Base-by-base conservation (phyloP, 2,329 filamentous ascomycete genomes). In the Colletotrichum navitas region DNA sequence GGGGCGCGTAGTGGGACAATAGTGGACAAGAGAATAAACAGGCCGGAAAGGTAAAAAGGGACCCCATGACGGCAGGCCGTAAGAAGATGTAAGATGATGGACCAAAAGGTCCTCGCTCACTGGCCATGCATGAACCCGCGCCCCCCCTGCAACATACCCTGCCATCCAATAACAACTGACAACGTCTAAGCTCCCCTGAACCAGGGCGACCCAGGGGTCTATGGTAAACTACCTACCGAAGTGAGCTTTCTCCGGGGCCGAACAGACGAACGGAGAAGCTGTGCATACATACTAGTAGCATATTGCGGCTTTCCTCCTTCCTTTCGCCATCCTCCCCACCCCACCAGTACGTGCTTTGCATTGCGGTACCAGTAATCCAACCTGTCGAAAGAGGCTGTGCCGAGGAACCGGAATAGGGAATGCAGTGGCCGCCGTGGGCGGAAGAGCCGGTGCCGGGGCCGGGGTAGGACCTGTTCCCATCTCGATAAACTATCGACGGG, bases 351-450 rank as follows among this genome's bases (percentile, higher is more conserved):
- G 36, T 4, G 39, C 39, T 18, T 41, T 47, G 21, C 24, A 34
- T 8, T 62, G 41, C 18, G 16, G 29, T 36, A 36, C n/a, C n/a
- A n/a, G 29, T 36, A 45, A 32, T 32, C 21, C 56, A 29, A 32
- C 18, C 18, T 32, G 11, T 43, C 41, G 6, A 39, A 11, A 26
- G 58, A 63, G 68, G 64, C 58, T 59, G 51, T 71, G 68, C 59
- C 58, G 64, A 63, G 58, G n/a, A 29, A 56, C 14, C 45, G 61
- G 41, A 21, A 21, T 14, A 8, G 18, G 6, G 21, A 43, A 8
- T 18, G 41, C 41, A 14, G 41, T 29, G 29, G 29, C 41, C 6
- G 41, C 41, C 18, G 1, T 43, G 41, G 18, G 18, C 39, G 39
- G 39, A 14, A 18, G 39, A 41, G 39, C 36, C 36, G 36, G 36